A percentile compares a stretch with the other conserved stretches of the same genome.
Evolutionary conservation across 1,284 basidiomycete species (phyloP).

Genomic region (Pseudozyma flocculosa): DNA sequence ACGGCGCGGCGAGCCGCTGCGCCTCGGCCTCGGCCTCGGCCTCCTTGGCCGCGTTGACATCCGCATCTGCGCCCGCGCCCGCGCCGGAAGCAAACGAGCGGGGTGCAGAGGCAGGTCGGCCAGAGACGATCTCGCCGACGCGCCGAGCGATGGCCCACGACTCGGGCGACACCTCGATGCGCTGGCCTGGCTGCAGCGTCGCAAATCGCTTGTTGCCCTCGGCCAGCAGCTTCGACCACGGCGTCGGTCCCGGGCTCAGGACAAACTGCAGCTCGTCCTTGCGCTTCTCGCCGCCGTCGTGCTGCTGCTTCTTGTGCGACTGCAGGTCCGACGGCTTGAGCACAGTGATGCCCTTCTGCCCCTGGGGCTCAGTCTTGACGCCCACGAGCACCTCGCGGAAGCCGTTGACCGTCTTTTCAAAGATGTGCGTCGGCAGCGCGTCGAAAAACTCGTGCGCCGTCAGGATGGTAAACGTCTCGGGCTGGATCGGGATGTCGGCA

Average conservation of each 20-base stretch:
- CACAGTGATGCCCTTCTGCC: conserved; percentile 25
- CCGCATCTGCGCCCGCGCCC: too few relatives aligned
- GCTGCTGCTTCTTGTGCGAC: background rate
- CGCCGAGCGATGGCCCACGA: conserved; percentile 48
- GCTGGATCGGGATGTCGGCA: conserved; percentile 66
- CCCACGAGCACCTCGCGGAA: conserved; percentile 87
- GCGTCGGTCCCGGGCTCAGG: conserved; percentile 68
- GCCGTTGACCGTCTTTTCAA: conserved; percentile 69
- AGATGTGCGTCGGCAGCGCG: conserved; percentile 85
- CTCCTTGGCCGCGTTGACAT: conserved; percentile 14
- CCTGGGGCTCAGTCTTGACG: conserved; percentile 30
- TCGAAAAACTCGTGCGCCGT: conserved; percentile 98
- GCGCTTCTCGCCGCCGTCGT: conserved; percentile 12
- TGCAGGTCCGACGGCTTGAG: conserved; percentile 32
- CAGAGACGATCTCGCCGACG: conserved; percentile 49
- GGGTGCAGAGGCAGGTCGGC: conserved; percentile 19
- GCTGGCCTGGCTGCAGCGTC: conserved; percentile 42
- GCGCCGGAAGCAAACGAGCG: conserved; percentile 7
- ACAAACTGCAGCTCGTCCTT: conserved; percentile 65
- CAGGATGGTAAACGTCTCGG: conserved; percentile 72
- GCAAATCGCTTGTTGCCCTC: conserved; percentile 43
- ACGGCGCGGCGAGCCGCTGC: conserved; percentile 16
- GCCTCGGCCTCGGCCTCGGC: conserved; percentile 9
- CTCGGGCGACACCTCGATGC: conserved; percentile 52
- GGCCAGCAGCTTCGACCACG: conserved; percentile 65